These are phyloP conservation scores for Chaetomium sp. DNA, from an alignment of 2,329 filamentous ascomycete species.

Conservation along the genomic window DNA sequence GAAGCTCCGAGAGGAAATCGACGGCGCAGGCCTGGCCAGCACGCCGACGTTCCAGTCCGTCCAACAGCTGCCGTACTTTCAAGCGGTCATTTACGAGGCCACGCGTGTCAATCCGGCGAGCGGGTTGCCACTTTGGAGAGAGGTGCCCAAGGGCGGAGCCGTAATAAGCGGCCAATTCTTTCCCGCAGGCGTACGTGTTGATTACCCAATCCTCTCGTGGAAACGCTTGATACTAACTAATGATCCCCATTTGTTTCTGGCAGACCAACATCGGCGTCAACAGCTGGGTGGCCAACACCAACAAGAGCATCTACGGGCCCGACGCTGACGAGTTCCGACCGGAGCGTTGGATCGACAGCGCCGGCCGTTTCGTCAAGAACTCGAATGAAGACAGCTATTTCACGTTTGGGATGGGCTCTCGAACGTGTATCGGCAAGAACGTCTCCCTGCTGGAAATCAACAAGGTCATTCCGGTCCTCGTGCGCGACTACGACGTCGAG, in stretches of 20 bases:
- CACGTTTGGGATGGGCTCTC: conserved; percentile 3
- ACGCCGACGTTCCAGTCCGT: not conserved
- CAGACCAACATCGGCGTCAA: not conserved
- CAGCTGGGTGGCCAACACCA: not conserved
- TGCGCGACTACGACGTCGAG: conserved; percentile 1
- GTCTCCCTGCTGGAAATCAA: conserved; percentile 3
- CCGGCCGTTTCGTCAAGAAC: not conserved
- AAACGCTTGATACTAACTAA: not conserved
- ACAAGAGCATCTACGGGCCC: not conserved
- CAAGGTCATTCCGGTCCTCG: not conserved
- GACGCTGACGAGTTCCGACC: not conserved
- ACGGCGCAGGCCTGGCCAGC: not conserved
- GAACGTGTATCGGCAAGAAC: conserved; percentile 1
- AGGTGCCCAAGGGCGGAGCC: not conserved
- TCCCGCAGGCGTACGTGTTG: not conserved
- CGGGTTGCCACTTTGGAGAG: not conserved
- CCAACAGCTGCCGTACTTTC: not conserved
- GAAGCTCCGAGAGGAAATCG: not conserved
- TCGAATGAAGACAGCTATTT: not conserved
- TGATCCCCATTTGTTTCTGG: not conserved
- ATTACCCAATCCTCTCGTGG: not conserved
- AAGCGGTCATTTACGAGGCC: conserved; percentile 1
- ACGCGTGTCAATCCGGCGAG: conserved; percentile 1
- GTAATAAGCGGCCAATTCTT: not conserved
- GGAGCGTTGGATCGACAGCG: conserved; percentile 1